phyloP scores from a whole-genome alignment of 1,139 yeast genomes.

The Trichomonascaceae sp. region DNA sequence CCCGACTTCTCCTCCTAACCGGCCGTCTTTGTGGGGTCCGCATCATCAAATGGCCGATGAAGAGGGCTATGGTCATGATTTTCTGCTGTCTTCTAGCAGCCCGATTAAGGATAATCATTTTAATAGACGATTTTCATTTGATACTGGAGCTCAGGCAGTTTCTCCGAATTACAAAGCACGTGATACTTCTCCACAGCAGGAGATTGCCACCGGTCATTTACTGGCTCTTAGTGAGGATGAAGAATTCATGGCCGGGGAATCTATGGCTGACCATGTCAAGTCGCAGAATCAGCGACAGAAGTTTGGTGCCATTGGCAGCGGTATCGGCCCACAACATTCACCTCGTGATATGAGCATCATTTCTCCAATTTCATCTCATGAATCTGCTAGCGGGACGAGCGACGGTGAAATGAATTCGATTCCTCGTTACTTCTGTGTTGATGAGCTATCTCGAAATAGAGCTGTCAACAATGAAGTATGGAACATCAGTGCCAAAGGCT shows the following conservation, averaged over 20 bases:
- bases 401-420: constrained; percentile 5
- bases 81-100: background rate
- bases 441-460: constrained; percentile 22
- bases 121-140: constrained; percentile 6
- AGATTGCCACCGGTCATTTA: constrained; percentile 5
- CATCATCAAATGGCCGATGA: background rate
- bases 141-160: background rate
- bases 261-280: background rate
- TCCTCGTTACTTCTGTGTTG: constrained; percentile 22
- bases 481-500: background rate
- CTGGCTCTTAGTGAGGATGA: constrained; percentile 7
- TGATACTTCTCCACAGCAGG: constrained; percentile 2
- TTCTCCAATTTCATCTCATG: constrained; percentile 7
- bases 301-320: constrained; percentile 5
- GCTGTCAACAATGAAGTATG: constrained; percentile 4
- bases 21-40: background rate
- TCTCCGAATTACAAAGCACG: background rate
- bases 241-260: background rate
- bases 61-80: constrained; percentile 2
- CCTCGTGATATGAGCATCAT: constrained; percentile 1
- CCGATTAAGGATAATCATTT: constrained; percentile 2
- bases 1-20: background rate
- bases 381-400: background rate
- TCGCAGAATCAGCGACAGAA: background rate
- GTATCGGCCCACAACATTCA: background rate